phyloP scores from a whole-genome alignment of 208 protist genomes.

The Acanthamoeba pearcei region DNA sequence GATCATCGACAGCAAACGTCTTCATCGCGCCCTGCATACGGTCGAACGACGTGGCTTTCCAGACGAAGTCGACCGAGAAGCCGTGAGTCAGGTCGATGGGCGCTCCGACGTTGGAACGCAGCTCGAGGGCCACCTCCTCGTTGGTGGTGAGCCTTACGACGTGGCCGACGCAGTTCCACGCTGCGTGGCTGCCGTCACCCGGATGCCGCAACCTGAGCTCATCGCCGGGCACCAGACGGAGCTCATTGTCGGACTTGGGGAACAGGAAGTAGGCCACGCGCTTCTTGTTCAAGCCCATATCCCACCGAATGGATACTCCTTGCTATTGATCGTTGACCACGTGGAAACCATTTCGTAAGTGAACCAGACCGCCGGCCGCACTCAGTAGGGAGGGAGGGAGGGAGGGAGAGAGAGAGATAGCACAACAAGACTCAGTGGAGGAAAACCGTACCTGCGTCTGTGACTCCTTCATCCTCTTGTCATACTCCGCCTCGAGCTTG shows the following conservation, averaged over 20 bases:
- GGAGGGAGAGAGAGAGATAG: background rate
- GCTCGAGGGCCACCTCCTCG: conserved; percentile 90
- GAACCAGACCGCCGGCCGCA: background rate
- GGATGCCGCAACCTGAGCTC: conserved; percentile 90
- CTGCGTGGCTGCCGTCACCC: conserved; percentile 77
- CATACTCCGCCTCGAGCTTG: conserved; percentile 94
- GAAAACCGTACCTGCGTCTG: conserved; percentile 83
- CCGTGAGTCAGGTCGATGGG: conserved; percentile 78
- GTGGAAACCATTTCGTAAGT: background rate
- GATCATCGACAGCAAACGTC: conserved; percentile 92
- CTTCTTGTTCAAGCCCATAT: conserved; percentile 91
- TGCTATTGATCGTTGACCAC: conserved; percentile 53
- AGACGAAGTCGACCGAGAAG: conserved; percentile 95
- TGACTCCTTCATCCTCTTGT: conserved; percentile 93
- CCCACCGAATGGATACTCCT: conserved; percentile 90
- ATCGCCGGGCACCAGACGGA: conserved; percentile 93
- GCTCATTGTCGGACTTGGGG: conserved; percentile 86
- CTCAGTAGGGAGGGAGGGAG: background rate
- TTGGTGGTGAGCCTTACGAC: conserved; percentile 84
- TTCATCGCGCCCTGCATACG: conserved; percentile 92
- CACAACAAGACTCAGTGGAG: background rate
- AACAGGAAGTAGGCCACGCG: conserved; percentile 90
- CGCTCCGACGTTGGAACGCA: conserved; percentile 77
- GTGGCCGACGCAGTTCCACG: conserved; percentile 87
- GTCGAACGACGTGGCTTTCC: conserved; percentile 94